Evolutionary conservation across 2,329 filamentous ascomycete genomes (phyloP), one percentile per base, ranked within the genome.

Genomic region (Ascochyta viciae-villosae): DNA sequence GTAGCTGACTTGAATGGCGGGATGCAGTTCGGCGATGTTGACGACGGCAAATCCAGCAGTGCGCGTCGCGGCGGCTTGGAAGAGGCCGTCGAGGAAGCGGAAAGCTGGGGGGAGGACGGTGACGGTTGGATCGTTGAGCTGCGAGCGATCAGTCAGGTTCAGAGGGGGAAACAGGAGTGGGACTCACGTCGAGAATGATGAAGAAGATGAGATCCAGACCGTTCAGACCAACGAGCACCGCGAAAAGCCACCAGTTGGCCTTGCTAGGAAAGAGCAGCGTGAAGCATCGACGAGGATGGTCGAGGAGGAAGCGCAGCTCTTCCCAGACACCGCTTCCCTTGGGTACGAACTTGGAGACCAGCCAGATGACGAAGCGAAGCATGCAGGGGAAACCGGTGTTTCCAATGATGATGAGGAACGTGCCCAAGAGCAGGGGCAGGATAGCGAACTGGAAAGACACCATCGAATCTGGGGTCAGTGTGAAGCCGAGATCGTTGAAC

Each of bases 311-410:
- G 34, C 86, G 85, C 10, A 98, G 80, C 73, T 97, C 94, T 74
- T 99, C 94, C 87, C 91, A 96, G 1, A 96, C 74, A 1, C 89
- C 88, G 24, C 87, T 90, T 6, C 81, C 83, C 24, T 77, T 78
- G 3, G 90, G 87, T 0, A 88, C 84, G 43, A 90, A 62, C 51
- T 88, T 86, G 12, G 91, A 91, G 31, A 85, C 71, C 0, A 89
- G 67, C 94, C 95, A 99, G 58, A 99, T 98, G 60, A 95, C 86
- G 68, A 97, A 90, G 7, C 95, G 89, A 23, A 98, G 84, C 89
- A 97, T 93, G 69, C 95, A 91, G 0, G 94, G 95, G 66, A 98
- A 98, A 0, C 90, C 95, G 0, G 94, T 98, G 70, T 98, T 98
- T 52, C 94, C 94, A 58, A 96, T 92, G 58, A 98, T 87, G 71